Percentiles rank a stretch among this genome's conserved stretches.
These are phyloP conservation scores for Emericellopsis terricola DNA, from an alignment of 495 filamentous ascomycete genomes.

Conservation along the genomic window DNA sequence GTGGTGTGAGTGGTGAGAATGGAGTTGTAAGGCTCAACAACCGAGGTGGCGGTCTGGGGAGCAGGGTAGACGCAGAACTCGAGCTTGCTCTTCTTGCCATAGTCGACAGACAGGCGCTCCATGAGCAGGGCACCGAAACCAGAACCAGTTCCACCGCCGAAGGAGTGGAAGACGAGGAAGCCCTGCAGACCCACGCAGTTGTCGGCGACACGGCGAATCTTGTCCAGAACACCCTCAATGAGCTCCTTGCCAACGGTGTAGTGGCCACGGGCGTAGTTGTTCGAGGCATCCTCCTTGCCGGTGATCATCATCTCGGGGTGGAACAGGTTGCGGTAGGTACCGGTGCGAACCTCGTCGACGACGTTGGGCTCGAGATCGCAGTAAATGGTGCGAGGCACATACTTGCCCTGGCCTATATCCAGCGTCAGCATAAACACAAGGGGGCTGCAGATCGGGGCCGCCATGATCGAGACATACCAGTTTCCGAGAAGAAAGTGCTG, in stretches of 20 bases:
- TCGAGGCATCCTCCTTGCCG: constrained; percentile 87
- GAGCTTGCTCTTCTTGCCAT: constrained; percentile 89
- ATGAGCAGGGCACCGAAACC: constrained; percentile 78
- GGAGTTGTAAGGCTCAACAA: constrained; percentile 88
- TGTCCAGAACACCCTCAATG: constrained; percentile 66
- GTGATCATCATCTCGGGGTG: constrained; percentile 77
- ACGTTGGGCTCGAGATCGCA: constrained; percentile 99
- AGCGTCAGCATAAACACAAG: background rate
- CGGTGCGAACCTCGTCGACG: constrained; percentile 95
- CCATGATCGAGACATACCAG: constrained; percentile 44
- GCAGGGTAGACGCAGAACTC: constrained; percentile 85
- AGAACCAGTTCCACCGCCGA: constrained; percentile 82
- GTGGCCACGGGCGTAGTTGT: constrained; percentile 90
- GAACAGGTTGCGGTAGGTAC: constrained; percentile 69
- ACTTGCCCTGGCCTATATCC: constrained; percentile 78
- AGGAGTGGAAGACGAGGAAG: constrained; percentile 88
- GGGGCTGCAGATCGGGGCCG: no score
- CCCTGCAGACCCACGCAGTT: constrained; percentile 84
- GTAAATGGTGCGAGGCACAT: constrained; percentile 98
- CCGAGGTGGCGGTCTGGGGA: constrained; percentile 68
- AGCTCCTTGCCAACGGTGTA: constrained; percentile 90
- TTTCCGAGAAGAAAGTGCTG: constrained; percentile 99
- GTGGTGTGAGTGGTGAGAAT: constrained; percentile 85
- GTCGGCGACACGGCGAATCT: constrained; percentile 69
- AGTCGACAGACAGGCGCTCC: constrained; percentile 75